Conservation (phyloP, 2,329 filamentous ascomycete genomes). For the Cladorrhinum sp. region DNA sequence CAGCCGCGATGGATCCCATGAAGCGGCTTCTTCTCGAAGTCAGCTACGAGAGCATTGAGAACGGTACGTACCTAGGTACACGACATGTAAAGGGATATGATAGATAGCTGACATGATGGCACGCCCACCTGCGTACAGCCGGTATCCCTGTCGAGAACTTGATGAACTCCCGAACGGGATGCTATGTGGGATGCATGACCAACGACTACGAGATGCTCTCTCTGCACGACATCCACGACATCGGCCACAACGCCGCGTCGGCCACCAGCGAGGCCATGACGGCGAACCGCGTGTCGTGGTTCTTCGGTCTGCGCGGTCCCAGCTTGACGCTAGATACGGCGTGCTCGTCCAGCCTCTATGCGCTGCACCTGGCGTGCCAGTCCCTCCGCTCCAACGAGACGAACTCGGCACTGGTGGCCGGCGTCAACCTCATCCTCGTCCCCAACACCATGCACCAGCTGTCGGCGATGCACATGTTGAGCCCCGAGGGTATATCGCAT, state of each 20-base stretch:
- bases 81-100: no score
- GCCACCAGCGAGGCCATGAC: slow-evolving; percentile 4
- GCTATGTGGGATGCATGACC: slow-evolving; percentile 4
- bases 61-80: no score
- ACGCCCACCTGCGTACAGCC: no score
- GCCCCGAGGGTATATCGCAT: slow-evolving; percentile 19
- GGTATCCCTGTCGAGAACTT: slow-evolving; percentile 4
- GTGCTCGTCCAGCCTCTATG: slow-evolving; percentile 4
- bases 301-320: slow-evolving; percentile 4
- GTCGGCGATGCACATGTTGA: background rate
- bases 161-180: slow-evolving; percentile 1
- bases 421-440: background rate
- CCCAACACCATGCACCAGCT: slow-evolving; percentile 3
- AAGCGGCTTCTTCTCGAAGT: slow-evolving; percentile 57
- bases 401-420: background rate
- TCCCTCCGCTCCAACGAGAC: background rate
- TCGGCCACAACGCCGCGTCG: slow-evolving; percentile 1
- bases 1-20: slow-evolving; percentile 8
- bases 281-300: slow-evolving; percentile 7
- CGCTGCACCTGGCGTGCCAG: slow-evolving; percentile 5
- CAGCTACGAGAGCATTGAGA: slow-evolving; percentile 65
- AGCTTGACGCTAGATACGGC: slow-evolving; percentile 2
- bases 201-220: slow-evolving; percentile 6
- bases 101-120: no score
- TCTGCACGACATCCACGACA: slow-evolving; percentile 3